Base-by-base conservation (phyloP, 2,329 filamentous ascomycete species). In the Dactylellina sp. region DNA sequence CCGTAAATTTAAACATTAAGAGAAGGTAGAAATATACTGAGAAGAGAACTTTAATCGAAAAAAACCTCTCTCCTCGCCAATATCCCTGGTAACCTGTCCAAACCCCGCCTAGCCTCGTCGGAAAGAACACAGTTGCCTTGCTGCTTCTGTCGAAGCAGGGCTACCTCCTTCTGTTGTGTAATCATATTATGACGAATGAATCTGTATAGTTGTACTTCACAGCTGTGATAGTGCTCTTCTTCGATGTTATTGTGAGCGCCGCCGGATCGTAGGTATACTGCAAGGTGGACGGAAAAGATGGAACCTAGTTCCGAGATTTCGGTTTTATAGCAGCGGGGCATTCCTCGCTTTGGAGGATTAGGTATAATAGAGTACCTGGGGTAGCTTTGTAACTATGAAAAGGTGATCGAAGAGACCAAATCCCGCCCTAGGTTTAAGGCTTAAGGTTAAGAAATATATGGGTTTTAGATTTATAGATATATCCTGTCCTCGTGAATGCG, bases 291-390 rank as follows among this genome's bases (percentile, higher is more conserved):
- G 7, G 50, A 55, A 16, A 55, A 6, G 32, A 55, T 6, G n/a
- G 28, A 14, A 9, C 50, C 25, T 1, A 55, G 28, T 12, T 55
- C 50, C 6, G 50, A 9, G 28, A 55, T 20, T 39, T 40, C 28
- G n/a, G 50, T 11, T 24, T 55, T 55, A 4, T 55, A 28, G 24
- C 50, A 55, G 35, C 50, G 50, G 16, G 50, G 50, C 50, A 55
- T 55, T 16, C 22, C 22, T 4, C 5, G 28, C 9, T 35, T 6
- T 5, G 9, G 22, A 39, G n/a, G n/a, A 37, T 55, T 39, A 1
- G 3, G 3, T 18, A 1, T 25, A 12, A 14, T 40, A 7, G 5
- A 16, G 12, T 16, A 40, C 5, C 37, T 16, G 11, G 5, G n/a
- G 37, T 3, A 14, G n/a, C 11, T 40, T 40, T 16, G 28, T 32